Evolutionary conservation across 345 rosid species (phyloP), one percentile per base, ranked within the genome.

Genomic region (Sisymbrium altissimum): DNA sequence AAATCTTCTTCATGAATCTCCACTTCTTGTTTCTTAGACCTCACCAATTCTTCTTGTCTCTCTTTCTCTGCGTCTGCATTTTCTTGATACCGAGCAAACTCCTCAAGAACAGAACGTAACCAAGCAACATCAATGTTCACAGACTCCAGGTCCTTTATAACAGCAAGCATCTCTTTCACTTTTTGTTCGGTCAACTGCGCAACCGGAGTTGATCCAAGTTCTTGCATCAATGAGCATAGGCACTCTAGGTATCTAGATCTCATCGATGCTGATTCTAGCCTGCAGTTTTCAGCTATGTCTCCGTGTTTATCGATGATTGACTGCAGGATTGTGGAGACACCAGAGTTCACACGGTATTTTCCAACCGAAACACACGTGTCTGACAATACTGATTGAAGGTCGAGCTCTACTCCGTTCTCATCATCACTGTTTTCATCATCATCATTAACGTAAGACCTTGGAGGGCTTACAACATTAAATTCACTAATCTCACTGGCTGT

Each of bases 111-210:
- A n/a, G 41, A 67, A 4, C 84, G 85, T 36, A 92, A 64, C 97
- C 97, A 92, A 3, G 30, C 73, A 5, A 89, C 88, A 0, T 87
- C 75, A 4, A 92, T 86, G 74, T 80, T 83, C 2, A 88, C 85
- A 33, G 90, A 71, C 78, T 89, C 94, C 18, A 92, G 82, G 58
- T 92, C 97, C 79, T 86, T 89, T 4, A 92, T 79, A 61, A 89
- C 88, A 6, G 90, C 88, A 14, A 87, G 33, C 86, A 87, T 80
- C 79, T 92, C 97, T 71, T 64, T 88, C 8, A 89, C 79, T 76
- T 86, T 88, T 12, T 86, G 69, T 46, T 82, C 85, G n/a, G 88
- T 88, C 39, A 92, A 65, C 79, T 85, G 84, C 19, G 44, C 52
- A 4, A 83, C 77, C 7, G 91, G 68, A 41, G 77, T 80, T 38